Percentiles rank a stretch among this genome's conserved stretches.
Conservation (phyloP, 2,329 filamentous ascomycete genomes). For the Pseudogymnoascus sp. region DNA sequence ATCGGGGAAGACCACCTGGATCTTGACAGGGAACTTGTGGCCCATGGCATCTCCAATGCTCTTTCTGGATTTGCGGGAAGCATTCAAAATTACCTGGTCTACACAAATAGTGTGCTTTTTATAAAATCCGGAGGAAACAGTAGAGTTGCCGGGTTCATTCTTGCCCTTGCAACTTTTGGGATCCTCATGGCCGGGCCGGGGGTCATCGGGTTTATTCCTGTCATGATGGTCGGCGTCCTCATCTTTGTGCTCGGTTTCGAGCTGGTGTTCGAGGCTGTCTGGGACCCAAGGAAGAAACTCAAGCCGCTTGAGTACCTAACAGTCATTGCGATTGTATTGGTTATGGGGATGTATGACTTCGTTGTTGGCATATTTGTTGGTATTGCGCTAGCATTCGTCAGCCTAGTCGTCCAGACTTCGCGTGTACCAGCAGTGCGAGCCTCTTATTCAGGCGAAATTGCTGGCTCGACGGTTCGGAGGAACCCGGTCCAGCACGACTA, state of each 20-base stretch:
- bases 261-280: constrained; percentile 77
- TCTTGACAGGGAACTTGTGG: constrained; percentile 81
- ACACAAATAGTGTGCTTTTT: constrained; percentile 95
- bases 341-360: constrained; percentile 97
- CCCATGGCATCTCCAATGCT: constrained; percentile 89
- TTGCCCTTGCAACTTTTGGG: constrained; percentile 70
- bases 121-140: constrained; percentile 86
- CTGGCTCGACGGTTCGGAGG: constrained; percentile 83
- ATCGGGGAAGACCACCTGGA: constrained; percentile 88
- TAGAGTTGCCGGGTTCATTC: constrained; percentile 74
- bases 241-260: constrained; percentile 96
- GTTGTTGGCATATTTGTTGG: constrained; percentile 89
- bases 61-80: constrained; percentile 80
- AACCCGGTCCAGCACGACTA: constrained; percentile 86
- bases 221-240: constrained; percentile 91
- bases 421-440: constrained; percentile 81
- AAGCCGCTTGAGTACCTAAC: constrained; percentile 84
- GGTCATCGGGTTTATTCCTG: constrained; percentile 87
- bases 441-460: constrained; percentile 81
- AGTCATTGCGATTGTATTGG: constrained; percentile 78
- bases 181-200: constrained; percentile 79
- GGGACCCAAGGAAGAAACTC: constrained; percentile 80
- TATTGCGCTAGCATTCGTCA: constrained; percentile 83
- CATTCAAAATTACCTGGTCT: constrained; percentile 94
- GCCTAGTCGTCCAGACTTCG: constrained; percentile 85